Percentiles rank a stretch among this genome's conserved stretches.
Conservation (phyloP, 768 basidiomycete genomes). For the Trichaptum fuscoviolaceum region DNA sequence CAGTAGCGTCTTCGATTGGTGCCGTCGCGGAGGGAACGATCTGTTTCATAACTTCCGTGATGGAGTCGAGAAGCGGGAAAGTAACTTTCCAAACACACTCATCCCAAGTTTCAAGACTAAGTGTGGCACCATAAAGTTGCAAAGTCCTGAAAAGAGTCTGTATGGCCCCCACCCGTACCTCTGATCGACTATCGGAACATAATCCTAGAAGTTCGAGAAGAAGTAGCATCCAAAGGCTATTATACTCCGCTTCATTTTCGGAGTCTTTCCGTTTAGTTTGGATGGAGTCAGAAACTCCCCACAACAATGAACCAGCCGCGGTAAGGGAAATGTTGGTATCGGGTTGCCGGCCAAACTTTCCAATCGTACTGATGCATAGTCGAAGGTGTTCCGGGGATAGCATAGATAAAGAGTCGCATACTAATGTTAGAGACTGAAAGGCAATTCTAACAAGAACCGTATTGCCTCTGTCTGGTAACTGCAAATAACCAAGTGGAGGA, state of each 20-base stretch:
- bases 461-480: slow-evolving; percentile 55
- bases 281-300: slow-evolving; percentile 95
- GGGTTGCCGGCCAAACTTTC: slow-evolving; percentile 85
- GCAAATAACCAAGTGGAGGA: slow-evolving; percentile 50
- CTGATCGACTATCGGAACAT: slow-evolving; percentile 75
- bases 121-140: slow-evolving; percentile 85
- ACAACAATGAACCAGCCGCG: slow-evolving; percentile 86
- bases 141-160: slow-evolving; percentile 93
- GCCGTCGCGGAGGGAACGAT: slow-evolving; percentile 12
- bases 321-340: slow-evolving; percentile 97
- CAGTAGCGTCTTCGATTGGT: not conserved
- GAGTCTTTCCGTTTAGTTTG: slow-evolving; percentile 71
- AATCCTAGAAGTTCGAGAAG: slow-evolving; percentile 78
- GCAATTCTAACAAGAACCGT: slow-evolving; percentile 82
- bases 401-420: slow-evolving; percentile 86
- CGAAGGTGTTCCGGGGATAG: slow-evolving; percentile 78
- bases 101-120: slow-evolving; percentile 82
- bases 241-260: slow-evolving; percentile 64
- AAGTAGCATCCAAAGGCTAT: slow-evolving; percentile 90
- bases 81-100: slow-evolving; percentile 89
- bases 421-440: slow-evolving; percentile 89
- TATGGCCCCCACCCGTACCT: slow-evolving; percentile 90
- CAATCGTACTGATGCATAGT: slow-evolving; percentile 85
- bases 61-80: slow-evolving; percentile 77
- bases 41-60: slow-evolving; percentile 51